Base-by-base conservation (phyloP, 106 monocot species). In the Dioscorea alata region DNA sequence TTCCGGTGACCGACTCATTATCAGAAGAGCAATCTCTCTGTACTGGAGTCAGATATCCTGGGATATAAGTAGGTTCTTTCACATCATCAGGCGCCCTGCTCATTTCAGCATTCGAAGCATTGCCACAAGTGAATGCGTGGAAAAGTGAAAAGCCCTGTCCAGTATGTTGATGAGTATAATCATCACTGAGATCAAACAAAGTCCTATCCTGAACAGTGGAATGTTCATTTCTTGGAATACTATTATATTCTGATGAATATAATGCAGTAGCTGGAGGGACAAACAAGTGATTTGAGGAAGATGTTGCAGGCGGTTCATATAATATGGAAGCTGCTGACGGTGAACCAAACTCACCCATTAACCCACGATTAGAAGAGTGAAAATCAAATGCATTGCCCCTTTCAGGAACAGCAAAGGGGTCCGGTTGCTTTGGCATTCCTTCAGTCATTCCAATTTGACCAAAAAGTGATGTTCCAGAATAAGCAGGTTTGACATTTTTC, bases 271-370 rank as follows among this genome's bases (percentile, higher is more conserved):
- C 10, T 42, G 42, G 42, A 42, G 42, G 6, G 10, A 42, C 42
- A 42, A 42, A 10, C 10, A 42, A 42, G 9, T 42, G 42, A 42
- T 42, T 42, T 19, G 69, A 51, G 42, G 63, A 65, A 51, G 50
- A 63, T 77, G 59, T 62, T 52, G 56, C 21, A 53, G 73, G 31
- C 56, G 73, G 70, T 48, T 80, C 57, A 60, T 63, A 42, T 33
- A 59, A 34, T 14, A 48, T 50, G 23, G 57, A 35, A 76, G 61
- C 56, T 12, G 72, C 23, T 8, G 79, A 76, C 57, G 71, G 63
- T 21, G 86, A 74, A 22, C 24, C 70, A 67, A 86, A 76, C 58
- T 83, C 74, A 59, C 70, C 49, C 49, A 83, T 77, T 31, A 80
- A 87, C 16, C 76, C 71, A 51, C 83, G 82, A 71, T 83, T 82